Percentiles rank a stretch among this genome's conserved stretches.
These are phyloP conservation scores for Colletotrichum australisinense DNA, from an alignment of 2,329 filamentous ascomycete genomes.

Conservation along the genomic window DNA sequence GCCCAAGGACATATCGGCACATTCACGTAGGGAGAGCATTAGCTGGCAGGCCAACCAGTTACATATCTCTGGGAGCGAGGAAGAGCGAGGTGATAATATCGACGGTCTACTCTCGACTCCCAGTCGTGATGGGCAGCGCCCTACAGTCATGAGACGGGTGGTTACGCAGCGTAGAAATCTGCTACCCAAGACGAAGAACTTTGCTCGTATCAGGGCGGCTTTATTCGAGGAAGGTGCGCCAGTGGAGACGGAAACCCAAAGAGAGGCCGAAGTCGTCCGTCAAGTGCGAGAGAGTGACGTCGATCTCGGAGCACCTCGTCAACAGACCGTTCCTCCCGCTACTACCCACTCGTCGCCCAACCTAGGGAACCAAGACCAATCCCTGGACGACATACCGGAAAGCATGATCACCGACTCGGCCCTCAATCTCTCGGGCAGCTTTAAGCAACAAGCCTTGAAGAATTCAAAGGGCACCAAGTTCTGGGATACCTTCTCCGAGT, in stretches of 20 bases:
- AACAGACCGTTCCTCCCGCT: constrained; percentile 59
- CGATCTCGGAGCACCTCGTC: constrained; percentile 61
- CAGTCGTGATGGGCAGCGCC: constrained; percentile 67
- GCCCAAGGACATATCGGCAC: constrained; percentile 49
- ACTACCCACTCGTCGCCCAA: constrained; percentile 78
- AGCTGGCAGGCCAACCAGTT: constrained; percentile 91
- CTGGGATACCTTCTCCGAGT: constrained; percentile 84
- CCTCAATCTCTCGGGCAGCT: constrained; percentile 69
- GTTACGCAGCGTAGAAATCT: constrained; percentile 92
- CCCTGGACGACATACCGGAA: constrained; percentile 76
- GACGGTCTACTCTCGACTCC: constrained; percentile 55
- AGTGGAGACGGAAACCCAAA: constrained; percentile 86
- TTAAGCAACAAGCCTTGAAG: constrained; percentile 78
- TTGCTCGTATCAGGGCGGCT: constrained; percentile 91
- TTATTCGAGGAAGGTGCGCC: constrained; percentile 89
- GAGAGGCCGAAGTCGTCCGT: constrained; percentile 94
- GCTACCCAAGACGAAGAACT: constrained; percentile 94
- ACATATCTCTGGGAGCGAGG: constrained; percentile 80
- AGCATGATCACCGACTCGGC: constrained; percentile 72
- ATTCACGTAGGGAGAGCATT: constrained; percentile 84
- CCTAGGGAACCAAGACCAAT: constrained; percentile 68
- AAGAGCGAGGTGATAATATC: constrained; percentile 77
- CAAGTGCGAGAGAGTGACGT: constrained; percentile 93
- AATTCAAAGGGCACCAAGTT: constrained; percentile 78
- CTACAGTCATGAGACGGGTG: constrained; percentile 80